Evolutionary conservation across 1,284 basidiomycete species (phyloP), one percentile per base, ranked within the genome.

Genomic region (Fomitopsis palustris): DNA sequence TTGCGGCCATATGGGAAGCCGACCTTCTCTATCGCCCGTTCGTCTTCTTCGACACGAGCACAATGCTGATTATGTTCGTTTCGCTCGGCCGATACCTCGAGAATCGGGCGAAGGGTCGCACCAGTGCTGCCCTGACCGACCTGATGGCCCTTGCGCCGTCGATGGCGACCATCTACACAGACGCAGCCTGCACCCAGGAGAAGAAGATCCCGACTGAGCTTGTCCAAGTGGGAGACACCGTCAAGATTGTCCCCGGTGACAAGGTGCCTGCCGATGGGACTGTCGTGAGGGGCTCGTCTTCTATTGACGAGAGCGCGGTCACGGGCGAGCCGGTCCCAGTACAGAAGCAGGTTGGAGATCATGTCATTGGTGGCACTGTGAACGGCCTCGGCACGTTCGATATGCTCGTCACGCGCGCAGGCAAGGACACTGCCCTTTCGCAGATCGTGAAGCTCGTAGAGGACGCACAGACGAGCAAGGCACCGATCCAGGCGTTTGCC

Each of bases 31-130:
- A 83, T 70, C 87, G 84, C 38, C 96, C 97, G 0, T 85, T 92
- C 70, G 87, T 95, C 33, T 99, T 98, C 78, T 99, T 99, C 76
- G 97, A 99, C 76, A 99, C 97, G 1, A 96, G 93, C 68, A 97
- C 96, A 17, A 99, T 99, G 97, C 80, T 99, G 59, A 92, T 99
- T 81, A 95, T 90, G 75, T 99, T 99, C 72, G 93, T 98, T 66
- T 95, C 94, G 4, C 85, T 99, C 31, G 97, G 96, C 1, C 87
- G 97, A 41, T 98, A 92, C 76, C 84, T 99, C 55, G 97, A 99
- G 77, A 99, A 98, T 75, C 84, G 89, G 54, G 97, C 97, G 41
- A 99, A 99, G 74, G 96, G 97, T 43, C 93, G 93, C 75, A 99
- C 97, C 1, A 95, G 93, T 57, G 95, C 95, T 0, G 97, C 97